Conservation (phyloP, 2,329 filamentous ascomycete genomes). For the Fulvia fulva region DNA sequence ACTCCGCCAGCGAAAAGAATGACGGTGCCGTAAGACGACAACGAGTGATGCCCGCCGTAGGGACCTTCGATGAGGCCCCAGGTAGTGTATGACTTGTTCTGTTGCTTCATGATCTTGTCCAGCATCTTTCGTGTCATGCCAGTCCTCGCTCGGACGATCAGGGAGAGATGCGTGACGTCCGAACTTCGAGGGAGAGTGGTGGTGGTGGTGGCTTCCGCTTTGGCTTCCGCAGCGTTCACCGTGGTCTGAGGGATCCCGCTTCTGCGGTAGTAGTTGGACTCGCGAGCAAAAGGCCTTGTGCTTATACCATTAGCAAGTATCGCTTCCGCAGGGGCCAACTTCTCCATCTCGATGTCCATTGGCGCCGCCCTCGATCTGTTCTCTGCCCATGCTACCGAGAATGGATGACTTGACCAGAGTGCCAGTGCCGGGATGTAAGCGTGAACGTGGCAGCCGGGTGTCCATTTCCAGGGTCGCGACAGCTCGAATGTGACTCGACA, state of each 20-base stretch:
- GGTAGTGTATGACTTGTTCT: slow-evolving; percentile 59
- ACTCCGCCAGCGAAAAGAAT: slow-evolving; percentile 78
- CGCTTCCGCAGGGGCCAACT: slow-evolving; percentile 22
- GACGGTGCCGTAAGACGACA: slow-evolving; percentile 73
- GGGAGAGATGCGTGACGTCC: slow-evolving; percentile 55
- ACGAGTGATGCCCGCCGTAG: slow-evolving; percentile 66
- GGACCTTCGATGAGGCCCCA: slow-evolving; percentile 70
- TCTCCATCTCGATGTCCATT: slow-evolving; percentile 34
- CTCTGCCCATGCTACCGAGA: slow-evolving; percentile 48
- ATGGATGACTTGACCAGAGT: slow-evolving; percentile 45
- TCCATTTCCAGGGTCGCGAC: slow-evolving; percentile 49
- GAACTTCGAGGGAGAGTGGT: slow-evolving; percentile 27
- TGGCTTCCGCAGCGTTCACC: slow-evolving; percentile 16
- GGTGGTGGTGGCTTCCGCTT: slow-evolving; percentile 17
- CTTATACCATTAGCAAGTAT: neutral
- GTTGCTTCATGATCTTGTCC: slow-evolving; percentile 60
- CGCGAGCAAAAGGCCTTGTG: neutral
- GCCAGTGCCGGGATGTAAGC: slow-evolving; percentile 53
- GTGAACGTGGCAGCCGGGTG: slow-evolving; percentile 58
- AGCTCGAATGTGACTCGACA: slow-evolving; percentile 59
- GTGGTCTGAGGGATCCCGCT: slow-evolving; percentile 13
- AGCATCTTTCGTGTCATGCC: slow-evolving; percentile 70
- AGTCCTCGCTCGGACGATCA: slow-evolving; percentile 68
- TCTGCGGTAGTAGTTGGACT: slow-evolving; percentile 9
- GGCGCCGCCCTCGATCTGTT: slow-evolving; percentile 24